A percentile compares a stretch with the other conserved stretches of the same genome.
Evolutionary conservation across 108 stramenopile species (phyloP).

Genomic region (Nitzschia palea): DNA sequence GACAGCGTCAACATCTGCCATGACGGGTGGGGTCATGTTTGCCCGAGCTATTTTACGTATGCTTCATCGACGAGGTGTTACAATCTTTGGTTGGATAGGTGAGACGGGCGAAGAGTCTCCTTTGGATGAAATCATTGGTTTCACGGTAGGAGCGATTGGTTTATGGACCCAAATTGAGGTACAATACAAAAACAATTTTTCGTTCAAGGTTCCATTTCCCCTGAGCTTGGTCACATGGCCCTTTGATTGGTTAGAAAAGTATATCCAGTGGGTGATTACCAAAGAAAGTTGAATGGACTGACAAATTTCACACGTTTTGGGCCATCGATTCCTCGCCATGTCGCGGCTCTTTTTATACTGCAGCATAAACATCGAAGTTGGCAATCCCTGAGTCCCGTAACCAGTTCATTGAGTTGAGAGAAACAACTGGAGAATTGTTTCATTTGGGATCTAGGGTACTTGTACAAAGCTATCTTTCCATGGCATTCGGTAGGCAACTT

Average conservation of each 20-base stretch:
- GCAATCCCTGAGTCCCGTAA: no score
- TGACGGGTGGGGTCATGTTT: constrained; percentile 81
- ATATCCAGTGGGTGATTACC: constrained; percentile 69
- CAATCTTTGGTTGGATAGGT: constrained; percentile 18
- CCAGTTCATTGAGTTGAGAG: no score
- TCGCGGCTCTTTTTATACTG: no score
- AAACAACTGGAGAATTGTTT: no score
- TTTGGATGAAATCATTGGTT: constrained; percentile 75
- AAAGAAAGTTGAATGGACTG: constrained; percentile 15
- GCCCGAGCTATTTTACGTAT: constrained; percentile 57
- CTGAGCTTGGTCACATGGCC: constrained; percentile 80
- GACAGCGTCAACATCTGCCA: constrained; percentile 78
- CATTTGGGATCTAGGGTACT: no score
- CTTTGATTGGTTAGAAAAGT: constrained; percentile 66
- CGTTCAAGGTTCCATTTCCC: constrained; percentile 76
- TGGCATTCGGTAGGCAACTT: no score
- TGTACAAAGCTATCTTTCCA: no score
- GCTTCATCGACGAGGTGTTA: constrained; percentile 32
- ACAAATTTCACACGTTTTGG: no score
- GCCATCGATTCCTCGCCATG: no score
- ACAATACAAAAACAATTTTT: constrained; percentile 39
- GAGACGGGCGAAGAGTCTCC: neutral
- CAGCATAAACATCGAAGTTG: no score
- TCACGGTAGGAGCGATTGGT: constrained; percentile 67
- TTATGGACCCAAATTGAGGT: constrained; percentile 78